These are phyloP conservation scores for Lepidium didymum DNA, from an alignment of 345 rosid species.

Conservation along the genomic window DNA sequence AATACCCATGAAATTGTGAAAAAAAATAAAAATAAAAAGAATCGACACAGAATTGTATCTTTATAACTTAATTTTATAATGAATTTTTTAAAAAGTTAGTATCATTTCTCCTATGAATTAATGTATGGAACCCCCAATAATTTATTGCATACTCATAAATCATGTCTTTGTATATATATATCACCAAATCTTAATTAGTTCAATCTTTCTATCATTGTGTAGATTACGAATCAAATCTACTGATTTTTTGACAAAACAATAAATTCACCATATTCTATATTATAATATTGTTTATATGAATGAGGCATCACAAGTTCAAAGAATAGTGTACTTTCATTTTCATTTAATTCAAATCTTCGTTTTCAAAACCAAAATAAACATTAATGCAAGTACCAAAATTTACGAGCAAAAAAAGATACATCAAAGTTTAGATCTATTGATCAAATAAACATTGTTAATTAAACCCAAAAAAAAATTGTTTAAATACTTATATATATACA, in stretches of 20 bases:
- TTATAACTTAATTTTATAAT: too few relatives aligned
- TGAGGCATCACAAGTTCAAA: background rate
- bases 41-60: too few relatives aligned
- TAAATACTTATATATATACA: background rate
- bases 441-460: too few relatives aligned
- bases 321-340: background rate
- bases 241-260: background rate
- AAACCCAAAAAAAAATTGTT: too few relatives aligned
- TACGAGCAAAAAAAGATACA: too few relatives aligned
- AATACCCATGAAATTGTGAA: background rate
- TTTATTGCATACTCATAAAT: background rate
- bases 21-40: too few relatives aligned
- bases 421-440: too few relatives aligned
- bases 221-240: background rate
- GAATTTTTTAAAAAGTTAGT: background rate
- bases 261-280: background rate
- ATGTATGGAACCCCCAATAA: background rate
- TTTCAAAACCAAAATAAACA: background rate
- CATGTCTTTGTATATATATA: background rate
- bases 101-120: background rate
- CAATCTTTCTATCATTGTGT: background rate
- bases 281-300: background rate
- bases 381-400: too few relatives aligned
- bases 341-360: background rate
- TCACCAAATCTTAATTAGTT: background rate